A percentile compares a stretch with the other conserved stretches of the same genome.
phyloP scores from a whole-genome alignment of 2,329 filamentous ascomycete species.

The Phialophora macrospora region DNA sequence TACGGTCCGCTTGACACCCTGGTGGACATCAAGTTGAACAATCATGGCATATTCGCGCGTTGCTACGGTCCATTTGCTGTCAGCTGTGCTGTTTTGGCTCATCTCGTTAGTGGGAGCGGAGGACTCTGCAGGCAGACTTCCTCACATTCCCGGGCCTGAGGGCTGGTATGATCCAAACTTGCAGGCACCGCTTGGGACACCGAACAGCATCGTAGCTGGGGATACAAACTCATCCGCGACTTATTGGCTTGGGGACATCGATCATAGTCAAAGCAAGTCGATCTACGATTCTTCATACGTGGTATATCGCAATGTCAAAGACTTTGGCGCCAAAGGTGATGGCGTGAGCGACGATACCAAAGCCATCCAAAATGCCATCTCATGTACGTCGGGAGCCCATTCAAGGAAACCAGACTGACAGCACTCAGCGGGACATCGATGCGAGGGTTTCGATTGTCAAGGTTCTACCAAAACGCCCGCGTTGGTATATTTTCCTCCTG shows the following conservation, averaged over 20 bases:
- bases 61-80: not conserved
- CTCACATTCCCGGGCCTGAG: not conserved
- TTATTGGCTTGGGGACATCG: not conserved
- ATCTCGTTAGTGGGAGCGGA: not conserved
- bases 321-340: slow-evolving; percentile 9
- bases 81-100: not conserved
- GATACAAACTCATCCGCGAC: not conserved
- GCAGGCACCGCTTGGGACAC: not conserved
- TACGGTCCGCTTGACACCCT: no score
- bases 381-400: not conserved
- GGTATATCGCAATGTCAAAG: slow-evolving; percentile 10
- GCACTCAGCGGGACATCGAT: slow-evolving; percentile 1
- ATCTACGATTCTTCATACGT: slow-evolving; percentile 2
- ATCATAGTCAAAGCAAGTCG: slow-evolving; percentile 1
- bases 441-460: not conserved
- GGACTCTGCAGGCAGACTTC: not conserved
- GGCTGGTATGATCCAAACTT: not conserved
- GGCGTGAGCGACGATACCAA: slow-evolving; percentile 1
- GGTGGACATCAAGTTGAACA: not conserved
- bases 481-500: slow-evolving; percentile 6
- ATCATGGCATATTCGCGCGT: not conserved
- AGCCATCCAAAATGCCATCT: slow-evolving; percentile 1
- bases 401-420: not conserved
- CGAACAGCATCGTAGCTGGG: not conserved
- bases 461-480: slow-evolving; percentile 4